Conservation (phyloP, 2,329 filamentous ascomycete genomes). For the Metarhizium rileyi region DNA sequence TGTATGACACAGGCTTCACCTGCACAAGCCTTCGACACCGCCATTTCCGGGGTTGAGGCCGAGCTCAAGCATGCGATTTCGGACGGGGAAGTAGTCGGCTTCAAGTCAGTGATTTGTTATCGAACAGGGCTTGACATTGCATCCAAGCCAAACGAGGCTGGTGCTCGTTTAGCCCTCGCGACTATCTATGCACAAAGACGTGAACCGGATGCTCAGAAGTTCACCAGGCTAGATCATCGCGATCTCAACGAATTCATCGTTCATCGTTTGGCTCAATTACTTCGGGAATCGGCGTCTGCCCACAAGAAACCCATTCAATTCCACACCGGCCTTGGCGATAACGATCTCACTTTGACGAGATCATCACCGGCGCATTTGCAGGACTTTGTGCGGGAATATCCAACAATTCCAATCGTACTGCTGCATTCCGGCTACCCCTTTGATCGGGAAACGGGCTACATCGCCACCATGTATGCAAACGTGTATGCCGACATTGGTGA, state of each 20-base stretch:
- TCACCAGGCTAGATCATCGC: conserved; percentile 50
- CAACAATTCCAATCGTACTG: conserved; percentile 63
- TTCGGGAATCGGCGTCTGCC: conserved; percentile 34
- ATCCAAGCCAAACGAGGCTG: conserved; percentile 30
- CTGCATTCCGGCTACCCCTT: conserved; percentile 78
- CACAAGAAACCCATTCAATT: conserved; percentile 69
- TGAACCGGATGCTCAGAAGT: conserved; percentile 15
- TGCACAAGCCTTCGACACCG: conserved; percentile 21
- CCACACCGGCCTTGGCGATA: conserved; percentile 74
- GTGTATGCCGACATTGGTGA: conserved; percentile 77
- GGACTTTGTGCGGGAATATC: conserved; percentile 58
- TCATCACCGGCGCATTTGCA: conserved; percentile 71
- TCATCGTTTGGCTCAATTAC: conserved; percentile 48
- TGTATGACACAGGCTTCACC: conserved; percentile 21
- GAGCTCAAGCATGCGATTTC: conserved; percentile 46
- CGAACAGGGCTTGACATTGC: conserved; percentile 60
- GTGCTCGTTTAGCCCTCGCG: conserved; percentile 28
- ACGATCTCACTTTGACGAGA: conserved; percentile 59
- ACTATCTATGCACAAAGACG: conserved; percentile 21
- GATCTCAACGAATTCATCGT: conserved; percentile 63
- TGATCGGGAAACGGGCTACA: conserved; percentile 66
- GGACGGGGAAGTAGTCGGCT: conserved; percentile 62
- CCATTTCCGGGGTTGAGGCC: conserved; percentile 25
- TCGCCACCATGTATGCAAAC: conserved; percentile 68
- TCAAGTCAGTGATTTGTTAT: conserved; percentile 80